Percentiles rank a stretch among this genome's conserved stretches.
These are phyloP conservation scores for Allantophomopsis lycopodina DNA, from an alignment of 2,329 filamentous ascomycete genomes.

Conservation along the genomic window DNA sequence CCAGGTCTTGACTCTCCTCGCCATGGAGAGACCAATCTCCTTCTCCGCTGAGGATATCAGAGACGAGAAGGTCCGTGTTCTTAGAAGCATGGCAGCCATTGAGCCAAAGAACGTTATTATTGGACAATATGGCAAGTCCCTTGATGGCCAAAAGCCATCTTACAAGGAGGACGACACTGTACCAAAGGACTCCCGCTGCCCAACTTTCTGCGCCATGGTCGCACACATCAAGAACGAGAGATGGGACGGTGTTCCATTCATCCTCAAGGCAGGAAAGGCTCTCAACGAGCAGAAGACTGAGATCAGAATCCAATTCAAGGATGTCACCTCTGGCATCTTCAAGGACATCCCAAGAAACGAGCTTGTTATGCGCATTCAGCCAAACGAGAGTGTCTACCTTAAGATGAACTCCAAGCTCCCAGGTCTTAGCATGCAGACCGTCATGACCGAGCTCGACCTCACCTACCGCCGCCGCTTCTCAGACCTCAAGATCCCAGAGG, in stretches of 20 bases:
- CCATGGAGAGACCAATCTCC: conserved; percentile 96
- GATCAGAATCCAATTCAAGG: conserved; percentile 98
- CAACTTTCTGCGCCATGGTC: conserved; percentile 93
- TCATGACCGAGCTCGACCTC: conserved; percentile 93
- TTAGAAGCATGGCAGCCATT: conserved; percentile 84
- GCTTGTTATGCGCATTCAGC: conserved; percentile 97
- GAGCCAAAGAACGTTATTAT: conserved; percentile 99
- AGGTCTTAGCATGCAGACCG: conserved; percentile 97
- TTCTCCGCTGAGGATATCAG: conserved; percentile 97
- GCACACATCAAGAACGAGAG: conserved; percentile 99
- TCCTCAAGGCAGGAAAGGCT: conserved; percentile 97
- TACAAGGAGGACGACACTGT: conserved; percentile 99
- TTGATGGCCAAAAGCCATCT: conserved; percentile 89
- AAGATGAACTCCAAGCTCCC: conserved; percentile 99
- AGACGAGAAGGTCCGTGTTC: conserved; percentile 95
- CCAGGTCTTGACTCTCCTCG: conserved; percentile 87
- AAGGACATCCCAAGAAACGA: conserved; percentile 99
- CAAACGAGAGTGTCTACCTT: conserved; percentile 98
- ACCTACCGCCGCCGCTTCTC: conserved; percentile 98
- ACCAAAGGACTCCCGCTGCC: conserved; percentile 91
- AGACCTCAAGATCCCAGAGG: conserved; percentile 97
- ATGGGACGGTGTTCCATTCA: conserved; percentile 98
- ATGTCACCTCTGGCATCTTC: conserved; percentile 98
- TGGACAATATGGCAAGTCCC: conserved; percentile 91
- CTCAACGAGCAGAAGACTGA: conserved; percentile 99